These are phyloP conservation scores for Xylariomycetidae sp. DNA, from an alignment of 2,329 filamentous ascomycete species.

Conservation along the genomic window DNA sequence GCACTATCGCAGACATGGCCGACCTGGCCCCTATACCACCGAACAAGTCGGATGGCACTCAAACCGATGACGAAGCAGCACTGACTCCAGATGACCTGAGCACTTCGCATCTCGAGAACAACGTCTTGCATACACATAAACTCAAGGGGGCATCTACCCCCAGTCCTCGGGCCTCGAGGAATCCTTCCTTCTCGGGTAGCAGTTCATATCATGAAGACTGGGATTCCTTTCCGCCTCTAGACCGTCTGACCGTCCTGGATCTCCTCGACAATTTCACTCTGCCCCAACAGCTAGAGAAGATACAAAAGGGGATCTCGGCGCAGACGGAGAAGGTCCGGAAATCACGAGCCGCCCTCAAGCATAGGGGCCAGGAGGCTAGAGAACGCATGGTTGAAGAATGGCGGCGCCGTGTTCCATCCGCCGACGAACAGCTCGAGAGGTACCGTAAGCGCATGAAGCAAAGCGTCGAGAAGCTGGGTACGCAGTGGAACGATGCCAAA, in stretches of 20 bases:
- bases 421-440: constrained; percentile 88
- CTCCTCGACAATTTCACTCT: constrained; percentile 91
- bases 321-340: constrained; percentile 82
- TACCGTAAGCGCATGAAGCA: constrained; percentile 84
- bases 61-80: constrained; percentile 39
- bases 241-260: constrained; percentile 87
- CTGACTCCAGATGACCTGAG: constrained; percentile 39
- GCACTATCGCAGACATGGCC: constrained; percentile 39
- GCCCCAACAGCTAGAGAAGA: constrained; percentile 83
- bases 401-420: constrained; percentile 77
- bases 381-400: constrained; percentile 90
- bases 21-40: constrained; percentile 31
- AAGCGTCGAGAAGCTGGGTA: constrained; percentile 81
- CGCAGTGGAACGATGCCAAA: constrained; percentile 84
- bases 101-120: constrained; percentile 37
- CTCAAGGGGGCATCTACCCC: constrained; percentile 40
- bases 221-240: constrained; percentile 80
- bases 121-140: constrained; percentile 45
- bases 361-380: constrained; percentile 71
- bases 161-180: constrained; percentile 64
- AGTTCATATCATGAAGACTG: constrained; percentile 86
- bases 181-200: constrained; percentile 76
- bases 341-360: constrained; percentile 76
- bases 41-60: constrained; percentile 32
- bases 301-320: constrained; percentile 75